A percentile compares a stretch with the other conserved stretches of the same genome.
Conservation (phyloP, 2,329 filamentous ascomycete genomes). For the Sclerotinia minor region DNA sequence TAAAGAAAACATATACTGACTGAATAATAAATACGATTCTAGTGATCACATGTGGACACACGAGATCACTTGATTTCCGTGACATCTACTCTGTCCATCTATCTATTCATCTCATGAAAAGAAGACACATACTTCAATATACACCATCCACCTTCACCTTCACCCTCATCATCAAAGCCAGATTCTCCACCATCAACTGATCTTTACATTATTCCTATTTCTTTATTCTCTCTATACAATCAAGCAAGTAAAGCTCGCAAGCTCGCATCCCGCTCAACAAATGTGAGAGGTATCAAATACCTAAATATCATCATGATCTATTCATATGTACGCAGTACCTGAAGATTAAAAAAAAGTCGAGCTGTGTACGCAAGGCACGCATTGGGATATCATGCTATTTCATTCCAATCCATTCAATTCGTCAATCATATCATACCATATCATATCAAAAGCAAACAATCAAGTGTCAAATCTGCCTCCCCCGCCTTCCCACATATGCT, state of each 20-base stretch:
- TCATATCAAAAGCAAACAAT: conserved; percentile 2
- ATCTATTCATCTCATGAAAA: no score
- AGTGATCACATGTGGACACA: no score
- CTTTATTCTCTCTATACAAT: conserved; percentile 9
- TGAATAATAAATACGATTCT: no score
- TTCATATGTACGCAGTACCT: conserved; percentile 2
- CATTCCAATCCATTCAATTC: conserved; percentile 8
- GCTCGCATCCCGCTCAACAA: not conserved
- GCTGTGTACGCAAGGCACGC: not conserved
- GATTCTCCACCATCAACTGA: no score
- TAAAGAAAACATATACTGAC: no score
- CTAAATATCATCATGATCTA: not conserved
- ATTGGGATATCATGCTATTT: conserved; percentile 17
- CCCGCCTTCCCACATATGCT: not conserved
- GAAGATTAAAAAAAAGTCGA: not conserved
- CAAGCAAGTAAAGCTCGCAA: not conserved
- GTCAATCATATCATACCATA: conserved; percentile 13
- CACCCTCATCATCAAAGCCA: not conserved
- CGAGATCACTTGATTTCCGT: no score
- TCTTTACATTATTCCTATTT: not conserved
- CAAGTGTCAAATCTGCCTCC: not conserved
- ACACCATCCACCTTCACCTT: not conserved
- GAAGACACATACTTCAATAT: no score
- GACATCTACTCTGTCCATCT: no score
- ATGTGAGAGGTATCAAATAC: not conserved